Evolutionary conservation across 306 rosid genomes (phyloP).

Genomic region (Gastrolobium villosum): DNA sequence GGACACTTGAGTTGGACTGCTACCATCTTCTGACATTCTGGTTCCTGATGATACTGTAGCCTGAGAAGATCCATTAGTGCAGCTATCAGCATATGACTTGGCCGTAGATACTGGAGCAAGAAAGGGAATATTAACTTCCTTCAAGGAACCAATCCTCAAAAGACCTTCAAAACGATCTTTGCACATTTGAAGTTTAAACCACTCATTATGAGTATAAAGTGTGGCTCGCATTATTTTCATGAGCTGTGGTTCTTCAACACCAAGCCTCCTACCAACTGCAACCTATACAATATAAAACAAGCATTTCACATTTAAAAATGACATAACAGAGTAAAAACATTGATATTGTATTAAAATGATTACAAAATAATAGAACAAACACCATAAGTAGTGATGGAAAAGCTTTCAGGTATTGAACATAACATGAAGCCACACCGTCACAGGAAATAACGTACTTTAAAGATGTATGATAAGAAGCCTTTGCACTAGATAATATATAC

Average conservation of each 20-base stretch:
- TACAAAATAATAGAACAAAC: conserved; percentile 25
- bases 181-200: conserved; percentile 99
- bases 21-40: conserved; percentile 85
- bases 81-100: conserved; percentile 81
- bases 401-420: conserved; percentile 29
- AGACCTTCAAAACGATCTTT: conserved; percentile 93
- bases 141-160: conserved; percentile 85
- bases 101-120: conserved; percentile 60
- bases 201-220: conserved; percentile 86
- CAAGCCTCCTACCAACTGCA: conserved; percentile 91
- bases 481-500: neutral
- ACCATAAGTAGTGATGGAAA: neutral
- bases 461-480: neutral
- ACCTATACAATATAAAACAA: conserved; percentile 63
- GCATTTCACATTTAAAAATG: conserved; percentile 24
- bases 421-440: neutral
- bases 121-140: conserved; percentile 71
- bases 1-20: conserved; percentile 87
- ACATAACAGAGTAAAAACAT: neutral
- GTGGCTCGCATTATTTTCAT: conserved; percentile 92
- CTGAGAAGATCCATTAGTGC: conserved; percentile 87
- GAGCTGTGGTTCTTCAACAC: conserved; percentile 95
- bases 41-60: conserved; percentile 76
- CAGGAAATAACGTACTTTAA: conserved; percentile 11
- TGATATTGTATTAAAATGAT: neutral